phyloP scores from a whole-genome alignment of 1,139 yeast species.

The Kurtzmaniella quercitrusa region DNA sequence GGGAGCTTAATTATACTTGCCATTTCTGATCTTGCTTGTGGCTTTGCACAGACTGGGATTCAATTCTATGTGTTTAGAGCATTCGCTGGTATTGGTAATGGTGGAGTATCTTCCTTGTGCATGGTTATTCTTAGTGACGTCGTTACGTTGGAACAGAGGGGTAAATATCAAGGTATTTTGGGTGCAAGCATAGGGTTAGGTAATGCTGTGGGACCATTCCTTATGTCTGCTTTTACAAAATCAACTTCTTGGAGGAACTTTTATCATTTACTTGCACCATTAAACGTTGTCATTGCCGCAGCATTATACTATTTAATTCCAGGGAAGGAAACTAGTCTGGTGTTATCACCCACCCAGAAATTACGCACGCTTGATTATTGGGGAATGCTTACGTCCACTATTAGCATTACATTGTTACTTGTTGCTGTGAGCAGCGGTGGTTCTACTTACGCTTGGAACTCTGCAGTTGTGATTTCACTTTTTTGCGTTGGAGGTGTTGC shows the following conservation, averaged over 20 bases:
- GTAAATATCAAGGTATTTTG: constrained; percentile 44
- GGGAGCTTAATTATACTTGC: constrained; percentile 26
- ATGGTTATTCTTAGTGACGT: constrained; percentile 44
- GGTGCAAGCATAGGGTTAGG: constrained; percentile 55
- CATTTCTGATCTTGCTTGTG: constrained; percentile 39
- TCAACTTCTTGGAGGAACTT: constrained; percentile 48
- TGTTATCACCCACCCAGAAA: constrained; percentile 25
- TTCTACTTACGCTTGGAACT: constrained; percentile 47
- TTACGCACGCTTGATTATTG: constrained; percentile 42
- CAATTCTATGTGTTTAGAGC: constrained; percentile 42
- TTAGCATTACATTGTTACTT: constrained; percentile 40
- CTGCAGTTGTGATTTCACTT: constrained; percentile 44
- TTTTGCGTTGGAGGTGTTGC: constrained; percentile 43
- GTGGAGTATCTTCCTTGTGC: constrained; percentile 38
- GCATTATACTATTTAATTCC: constrained; percentile 25
- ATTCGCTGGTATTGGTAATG: constrained; percentile 43
- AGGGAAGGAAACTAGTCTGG: constrained; percentile 14
- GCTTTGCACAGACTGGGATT: constrained; percentile 35
- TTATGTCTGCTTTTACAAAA: constrained; percentile 47
- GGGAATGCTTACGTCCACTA: constrained; percentile 44
- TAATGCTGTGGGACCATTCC: constrained; percentile 52
- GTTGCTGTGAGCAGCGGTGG: constrained; percentile 58
- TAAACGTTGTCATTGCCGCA: constrained; percentile 26
- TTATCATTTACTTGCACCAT: constrained; percentile 41
- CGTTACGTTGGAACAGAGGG: constrained; percentile 39